Conservation (phyloP, 768 basidiomycete species). For the Kwoniella sp. region DNA sequence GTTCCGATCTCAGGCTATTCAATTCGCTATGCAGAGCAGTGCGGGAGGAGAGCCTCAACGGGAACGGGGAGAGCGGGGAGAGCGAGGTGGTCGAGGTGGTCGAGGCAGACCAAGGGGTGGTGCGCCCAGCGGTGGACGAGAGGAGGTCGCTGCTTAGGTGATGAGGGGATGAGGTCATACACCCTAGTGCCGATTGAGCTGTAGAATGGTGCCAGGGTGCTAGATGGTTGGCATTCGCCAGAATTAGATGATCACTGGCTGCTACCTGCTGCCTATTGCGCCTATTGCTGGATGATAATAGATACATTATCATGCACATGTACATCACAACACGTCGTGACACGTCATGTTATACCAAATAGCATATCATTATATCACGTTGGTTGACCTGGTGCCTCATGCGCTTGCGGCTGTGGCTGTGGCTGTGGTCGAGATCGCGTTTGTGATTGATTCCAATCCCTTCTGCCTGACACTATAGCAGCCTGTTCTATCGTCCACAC, state of each 20-base stretch:
- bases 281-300: neutral
- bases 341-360: no score
- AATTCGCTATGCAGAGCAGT: slow-evolving; percentile 66
- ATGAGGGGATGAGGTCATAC: neutral
- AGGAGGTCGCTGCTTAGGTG: slow-evolving; percentile 24
- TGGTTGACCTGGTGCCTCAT: neutral
- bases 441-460: slow-evolving; percentile 27
- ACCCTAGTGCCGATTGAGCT: neutral
- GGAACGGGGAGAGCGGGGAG: slow-evolving; percentile 28
- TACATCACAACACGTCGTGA: neutral
- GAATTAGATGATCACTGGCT: neutral
- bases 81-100: slow-evolving; percentile 33
- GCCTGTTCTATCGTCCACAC: slow-evolving; percentile 55
- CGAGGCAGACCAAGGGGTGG: slow-evolving; percentile 29
- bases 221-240: neutral
- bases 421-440: slow-evolving; percentile 25
- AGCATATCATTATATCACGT: no score
- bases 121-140: slow-evolving; percentile 11
- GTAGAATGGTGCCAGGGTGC: neutral
- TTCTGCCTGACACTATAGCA: slow-evolving; percentile 46
- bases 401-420: neutral
- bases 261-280: neutral
- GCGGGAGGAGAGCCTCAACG: slow-evolving; percentile 30
- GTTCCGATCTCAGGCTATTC: slow-evolving; percentile 85
- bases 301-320: slow-evolving; percentile 18